Conservation (phyloP, 768 basidiomycete genomes). For the Leccinellum rugosiceps region DNA sequence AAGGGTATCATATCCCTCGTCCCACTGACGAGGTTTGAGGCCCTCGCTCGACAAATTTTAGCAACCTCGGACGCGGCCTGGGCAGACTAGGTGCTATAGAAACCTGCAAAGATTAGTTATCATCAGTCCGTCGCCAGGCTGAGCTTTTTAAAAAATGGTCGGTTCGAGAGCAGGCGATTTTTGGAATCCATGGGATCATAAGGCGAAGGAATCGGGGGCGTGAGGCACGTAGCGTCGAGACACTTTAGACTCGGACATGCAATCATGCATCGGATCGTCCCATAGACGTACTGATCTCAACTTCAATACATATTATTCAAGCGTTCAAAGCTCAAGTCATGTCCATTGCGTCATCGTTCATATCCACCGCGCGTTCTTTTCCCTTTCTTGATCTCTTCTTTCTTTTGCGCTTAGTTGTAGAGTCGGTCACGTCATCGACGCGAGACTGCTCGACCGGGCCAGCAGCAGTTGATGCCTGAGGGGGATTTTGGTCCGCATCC, state of each 20-base stretch:
- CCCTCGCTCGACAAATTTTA: background rate
- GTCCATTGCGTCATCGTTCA: slow-evolving; percentile 18
- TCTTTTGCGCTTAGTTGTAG: slow-evolving; percentile 10
- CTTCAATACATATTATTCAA: background rate
- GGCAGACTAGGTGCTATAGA: too few species aligned
- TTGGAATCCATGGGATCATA: too few species aligned
- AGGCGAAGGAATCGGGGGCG: too few species aligned
- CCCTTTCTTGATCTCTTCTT: slow-evolving; percentile 22
- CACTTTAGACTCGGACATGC: too few species aligned
- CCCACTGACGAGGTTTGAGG: too few species aligned
- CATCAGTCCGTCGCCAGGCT: too few species aligned
- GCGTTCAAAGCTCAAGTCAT: slow-evolving; percentile 1
- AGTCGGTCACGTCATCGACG: background rate
- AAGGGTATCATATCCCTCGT: too few species aligned
- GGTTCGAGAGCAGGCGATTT: too few species aligned
- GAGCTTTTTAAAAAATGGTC: too few species aligned
- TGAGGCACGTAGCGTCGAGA: too few species aligned
- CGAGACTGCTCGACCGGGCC: slow-evolving; percentile 1
- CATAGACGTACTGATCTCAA: background rate
- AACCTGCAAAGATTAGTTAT: too few species aligned
- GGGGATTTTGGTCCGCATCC: background rate
- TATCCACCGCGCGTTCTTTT: slow-evolving; percentile 26
- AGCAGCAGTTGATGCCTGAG: background rate
- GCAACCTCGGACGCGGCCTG: background rate
- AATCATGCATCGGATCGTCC: too few species aligned